A percentile compares a stretch with the other conserved stretches of the same genome.
These are phyloP conservation scores for Camelina hispida DNA, from an alignment of 345 rosid genomes.

Conservation along the genomic window DNA sequence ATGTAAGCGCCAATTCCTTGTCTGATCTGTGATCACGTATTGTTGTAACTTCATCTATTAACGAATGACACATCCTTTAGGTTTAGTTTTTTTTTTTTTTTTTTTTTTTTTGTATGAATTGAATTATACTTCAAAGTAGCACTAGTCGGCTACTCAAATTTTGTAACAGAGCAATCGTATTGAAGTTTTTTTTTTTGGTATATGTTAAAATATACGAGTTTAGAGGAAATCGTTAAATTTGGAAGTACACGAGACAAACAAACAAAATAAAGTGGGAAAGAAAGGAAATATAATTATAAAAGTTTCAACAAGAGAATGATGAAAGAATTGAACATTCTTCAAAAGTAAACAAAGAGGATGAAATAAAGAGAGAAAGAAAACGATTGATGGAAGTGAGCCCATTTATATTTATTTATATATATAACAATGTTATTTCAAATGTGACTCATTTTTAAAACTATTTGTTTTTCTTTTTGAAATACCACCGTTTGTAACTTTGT, in stretches of 20 bases:
- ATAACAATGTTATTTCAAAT: background rate
- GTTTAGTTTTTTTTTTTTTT: too few species aligned
- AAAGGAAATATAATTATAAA: slow-evolving; percentile 25
- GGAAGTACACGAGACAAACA: slow-evolving; percentile 8
- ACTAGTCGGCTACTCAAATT: slow-evolving; percentile 9
- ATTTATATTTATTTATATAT: slow-evolving; percentile 3
- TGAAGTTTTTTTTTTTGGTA: slow-evolving; percentile 6
- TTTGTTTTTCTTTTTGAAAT: slow-evolving; percentile 9
- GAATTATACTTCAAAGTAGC: background rate
- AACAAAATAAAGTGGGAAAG: slow-evolving; percentile 20
- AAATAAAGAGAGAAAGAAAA: slow-evolving; percentile 46
- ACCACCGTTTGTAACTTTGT: slow-evolving; percentile 30
- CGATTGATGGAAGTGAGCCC: slow-evolving; percentile 44
- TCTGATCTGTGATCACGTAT: background rate
- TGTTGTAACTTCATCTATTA: too few species aligned
- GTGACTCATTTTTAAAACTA: background rate
- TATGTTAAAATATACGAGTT: background rate
- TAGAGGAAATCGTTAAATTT: background rate
- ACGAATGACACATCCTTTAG: too few species aligned
- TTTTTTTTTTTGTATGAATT: background rate
- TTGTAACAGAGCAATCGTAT: background rate
- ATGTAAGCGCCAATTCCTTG: background rate
- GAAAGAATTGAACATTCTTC: slow-evolving; percentile 63
- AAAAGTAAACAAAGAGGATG: slow-evolving; percentile 45
- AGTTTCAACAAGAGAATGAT: slow-evolving; percentile 70